Evolutionary conservation across 305 asterid genomes (phyloP), one percentile per base, ranked within the genome.

Genomic region (Fraxinus floribunda): DNA sequence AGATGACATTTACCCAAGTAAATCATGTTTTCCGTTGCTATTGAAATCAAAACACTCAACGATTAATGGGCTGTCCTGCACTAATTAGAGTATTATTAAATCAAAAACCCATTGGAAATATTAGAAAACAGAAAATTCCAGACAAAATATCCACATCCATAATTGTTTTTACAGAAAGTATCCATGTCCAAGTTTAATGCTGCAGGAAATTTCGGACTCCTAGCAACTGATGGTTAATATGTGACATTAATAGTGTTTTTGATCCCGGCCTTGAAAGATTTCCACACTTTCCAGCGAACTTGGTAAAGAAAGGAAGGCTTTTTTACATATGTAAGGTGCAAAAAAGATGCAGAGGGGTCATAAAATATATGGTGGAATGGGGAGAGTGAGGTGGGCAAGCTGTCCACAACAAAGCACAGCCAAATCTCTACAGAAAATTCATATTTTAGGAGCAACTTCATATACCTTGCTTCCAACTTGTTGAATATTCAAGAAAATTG

Each of bases 381-480:
- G 35, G 73, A 64, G 73, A 64, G 35, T 24, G 73, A 22, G 72
- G 70, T 4, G 70, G 70, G 34, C 24, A 64, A 64, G n/a, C 34
- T 64, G 73, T 24, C 73, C 32, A 8, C 32, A 64, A 64, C 16
- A 64, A 57, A 57, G 30, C 29, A 18, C 26, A 57, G 10, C 68
- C 30, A 57, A 18, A 18, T n/a, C 20, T 57, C 68, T 7, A 57
- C 29, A 57, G 29, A 6, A 57, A 64, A 64, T 44, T 62, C 46
- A 75, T 24, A 64, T 79, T 83, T 80, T 52, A 79, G 82, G 49
- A 82, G 26, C 74, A 83, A 68, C 13, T 55, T 57, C 66, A 75
- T 76, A 84, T 93, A 96, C 99, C 99, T 96, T 96, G 93, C 98
- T 92, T 79, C 99, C 99, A 84, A 91, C 90, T 91, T 93, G 98